Evolutionary conservation across 441 rosid species (phyloP), one percentile per base, ranked within the genome.

Genomic region (Euphorbia schlechtendalii): DNA sequence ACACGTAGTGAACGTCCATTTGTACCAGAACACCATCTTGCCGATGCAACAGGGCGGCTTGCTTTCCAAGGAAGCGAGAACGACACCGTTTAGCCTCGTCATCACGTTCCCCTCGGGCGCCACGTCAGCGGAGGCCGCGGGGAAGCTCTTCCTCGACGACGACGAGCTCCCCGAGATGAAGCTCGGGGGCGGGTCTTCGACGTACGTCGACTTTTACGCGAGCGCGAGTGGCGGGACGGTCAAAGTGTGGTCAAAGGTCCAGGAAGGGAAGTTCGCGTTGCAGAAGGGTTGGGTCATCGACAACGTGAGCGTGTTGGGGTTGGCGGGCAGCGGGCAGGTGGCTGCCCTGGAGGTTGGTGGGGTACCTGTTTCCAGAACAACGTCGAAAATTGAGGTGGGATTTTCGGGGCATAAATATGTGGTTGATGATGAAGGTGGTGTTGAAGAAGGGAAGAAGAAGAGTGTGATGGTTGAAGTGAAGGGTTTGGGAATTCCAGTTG

Each of bases 1-100:
- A 54, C 82, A 87, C 60, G 87, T 73, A 22, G 92, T 94, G 30
- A 94, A 94, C 55, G 91, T 86, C 56, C 99, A 94, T 72, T 77
- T 89, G 67, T 85, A 87, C 78, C 90, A 94, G 54, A 87, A 80
- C 66, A 80, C 89, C 17, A 87, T 94, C 53, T 63, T 94, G 6
- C 98, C 99, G 0, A 89, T 91, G 96, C 99, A 94, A 78, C 88
- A 75, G 56, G 99, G 98, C 10, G 99, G 99, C 32, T 34, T 84
- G 77, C 73, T 91, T 24, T 85, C 99, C 1, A 94, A 79, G 71
- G 84, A 86, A 63, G 96, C 96, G 2, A 86, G 96, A 72, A 78
- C 43, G 68, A 89, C 99, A 11, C 99, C 97, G 21, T 91, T 86
- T 63, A 79, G 70, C 63, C 92, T 91, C 12, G 70, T 87, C 22